phyloP scores from a whole-genome alignment of 2,329 filamentous ascomycete species.

The Ceratocystis alfenasii region DNA sequence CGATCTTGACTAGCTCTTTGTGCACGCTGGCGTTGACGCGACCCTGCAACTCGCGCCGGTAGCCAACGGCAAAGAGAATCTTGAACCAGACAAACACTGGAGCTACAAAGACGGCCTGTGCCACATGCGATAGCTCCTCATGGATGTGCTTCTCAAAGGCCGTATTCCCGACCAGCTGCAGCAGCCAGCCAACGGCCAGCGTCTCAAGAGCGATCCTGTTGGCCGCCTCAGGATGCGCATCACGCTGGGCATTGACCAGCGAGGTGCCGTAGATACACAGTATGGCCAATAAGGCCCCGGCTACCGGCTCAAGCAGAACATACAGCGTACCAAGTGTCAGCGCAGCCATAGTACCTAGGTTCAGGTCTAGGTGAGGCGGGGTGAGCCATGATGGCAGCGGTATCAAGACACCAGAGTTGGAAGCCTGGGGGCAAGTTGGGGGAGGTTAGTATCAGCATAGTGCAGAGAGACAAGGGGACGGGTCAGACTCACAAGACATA shows the following conservation, averaged over 20 bases:
- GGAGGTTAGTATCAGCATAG: not conserved
- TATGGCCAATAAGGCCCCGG: conserved; percentile 63
- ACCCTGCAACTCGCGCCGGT: conserved; percentile 73
- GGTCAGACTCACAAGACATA: conserved; percentile 49
- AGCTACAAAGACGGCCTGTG: conserved; percentile 84
- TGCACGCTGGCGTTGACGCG: conserved; percentile 66
- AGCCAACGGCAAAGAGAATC: conserved; percentile 78
- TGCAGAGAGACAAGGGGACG: not conserved
- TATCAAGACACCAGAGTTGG: conserved; percentile 51
- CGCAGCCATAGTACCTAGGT: conserved; percentile 51
- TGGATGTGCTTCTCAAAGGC: conserved; percentile 61
- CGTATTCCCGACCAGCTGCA: conserved; percentile 86
- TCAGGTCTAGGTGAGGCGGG: conserved; percentile 54
- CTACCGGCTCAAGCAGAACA: conserved; percentile 85
- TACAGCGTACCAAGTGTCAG: conserved; percentile 68
- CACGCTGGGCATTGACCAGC: conserved; percentile 60
- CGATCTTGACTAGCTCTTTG: conserved; percentile 66
- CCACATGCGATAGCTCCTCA: conserved; percentile 60
- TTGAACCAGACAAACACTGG: conserved; percentile 98
- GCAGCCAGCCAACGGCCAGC: conserved; percentile 67
- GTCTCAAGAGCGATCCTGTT: conserved; percentile 51
- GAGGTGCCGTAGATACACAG: conserved; percentile 67
- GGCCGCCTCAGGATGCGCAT: conserved; percentile 39
- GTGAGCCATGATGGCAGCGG: conserved; percentile 55
- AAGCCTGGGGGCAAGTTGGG: conserved; percentile 36